Evolutionary conservation across 441 rosid genomes (phyloP), one percentile per base, ranked within the genome.

Genomic region (Adansonia rubrostipa): DNA sequence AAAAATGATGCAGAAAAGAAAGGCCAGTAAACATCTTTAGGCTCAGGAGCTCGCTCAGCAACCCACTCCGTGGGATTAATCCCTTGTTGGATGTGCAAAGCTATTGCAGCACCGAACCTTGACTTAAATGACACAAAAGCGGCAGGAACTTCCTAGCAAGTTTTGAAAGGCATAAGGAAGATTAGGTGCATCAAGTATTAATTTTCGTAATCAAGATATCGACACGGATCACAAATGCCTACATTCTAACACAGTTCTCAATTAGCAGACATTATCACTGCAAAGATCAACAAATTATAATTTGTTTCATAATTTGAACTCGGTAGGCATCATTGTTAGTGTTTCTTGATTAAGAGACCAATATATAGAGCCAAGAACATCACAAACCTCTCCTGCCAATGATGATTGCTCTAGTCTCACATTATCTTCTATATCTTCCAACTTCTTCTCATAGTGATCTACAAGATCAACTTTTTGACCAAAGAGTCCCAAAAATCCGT

Each of bases 111-210:
- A 82, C 94, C 96, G 36, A 85, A 84, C 63, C 92, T 92, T 47
- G 98, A 87, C 80, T 81, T 93, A 83, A 96, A 96, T 58, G 99
- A 92, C 62, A 96, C 99, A 61, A 96, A 93, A 78, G 99, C 98
- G 11, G 97, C 94, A 69, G 92, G 93, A 70, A 90, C 89, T 85
- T 93, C 97, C 99, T 96, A 86, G 74, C 76, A 81, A 71, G 56
- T 69, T 82, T 82, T 79, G 53, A 69, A 67, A 86, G 61, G 24
- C 64, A 82, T 54, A 50, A 73, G 62, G 74, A 69, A 3, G 68
- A 71, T 36, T 60, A 65, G 73, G 15, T 75, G 61, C 71, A 77
- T 79, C 69, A 84, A 71, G 24, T 61, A 53, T 44, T 48, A 64
- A 68, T 24, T 71, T 48, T 77, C 33, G 7, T 28, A 61, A 71